A percentile compares a stretch with the other conserved stretches of the same genome.
Evolutionary conservation across 768 basidiomycete species (phyloP).

Genomic region (Boletus rufocinnamomeus): DNA sequence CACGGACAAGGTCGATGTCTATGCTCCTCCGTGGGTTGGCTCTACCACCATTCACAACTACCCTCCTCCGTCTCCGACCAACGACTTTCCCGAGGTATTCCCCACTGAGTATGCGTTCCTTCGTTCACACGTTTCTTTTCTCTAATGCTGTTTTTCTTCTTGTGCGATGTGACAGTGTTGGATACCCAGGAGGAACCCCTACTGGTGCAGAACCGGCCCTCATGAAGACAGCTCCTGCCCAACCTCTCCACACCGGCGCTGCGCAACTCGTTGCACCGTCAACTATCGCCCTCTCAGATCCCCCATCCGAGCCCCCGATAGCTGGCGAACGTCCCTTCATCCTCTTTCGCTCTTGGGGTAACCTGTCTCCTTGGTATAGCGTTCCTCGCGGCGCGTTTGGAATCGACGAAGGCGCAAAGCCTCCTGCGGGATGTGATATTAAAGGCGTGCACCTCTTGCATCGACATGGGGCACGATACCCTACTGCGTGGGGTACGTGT

Average conservation of each 20-base stretch:
- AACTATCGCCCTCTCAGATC: conserved; percentile 26
- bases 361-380: conserved; percentile 85
- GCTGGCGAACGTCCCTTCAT: conserved; percentile 49
- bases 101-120: conserved; percentile 49
- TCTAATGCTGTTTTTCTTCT: background rate
- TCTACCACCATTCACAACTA: conserved; percentile 69
- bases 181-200: conserved; percentile 75
- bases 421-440: conserved; percentile 68
- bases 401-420: conserved; percentile 66
- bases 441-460: conserved; percentile 80
- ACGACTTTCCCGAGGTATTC: conserved; percentile 69
- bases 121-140: too few relatives aligned
- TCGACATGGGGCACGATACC: conserved; percentile 79
- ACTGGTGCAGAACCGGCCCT: conserved; percentile 78
- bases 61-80: conserved; percentile 75
- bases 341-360: conserved; percentile 80
- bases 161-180: conserved; percentile 43
- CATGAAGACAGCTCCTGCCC: conserved; percentile 73
- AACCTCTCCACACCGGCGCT: conserved; percentile 74
- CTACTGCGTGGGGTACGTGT: conserved; percentile 62
- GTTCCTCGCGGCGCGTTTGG: conserved; percentile 67
- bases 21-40: conserved; percentile 70
- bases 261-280: conserved; percentile 61
- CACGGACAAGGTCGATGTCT: conserved; percentile 29
- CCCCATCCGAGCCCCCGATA: background rate